Evolutionary conservation across 257 asterid genomes (phyloP), one percentile per base, ranked within the genome.

Genomic region (Solanum tacnaense): DNA sequence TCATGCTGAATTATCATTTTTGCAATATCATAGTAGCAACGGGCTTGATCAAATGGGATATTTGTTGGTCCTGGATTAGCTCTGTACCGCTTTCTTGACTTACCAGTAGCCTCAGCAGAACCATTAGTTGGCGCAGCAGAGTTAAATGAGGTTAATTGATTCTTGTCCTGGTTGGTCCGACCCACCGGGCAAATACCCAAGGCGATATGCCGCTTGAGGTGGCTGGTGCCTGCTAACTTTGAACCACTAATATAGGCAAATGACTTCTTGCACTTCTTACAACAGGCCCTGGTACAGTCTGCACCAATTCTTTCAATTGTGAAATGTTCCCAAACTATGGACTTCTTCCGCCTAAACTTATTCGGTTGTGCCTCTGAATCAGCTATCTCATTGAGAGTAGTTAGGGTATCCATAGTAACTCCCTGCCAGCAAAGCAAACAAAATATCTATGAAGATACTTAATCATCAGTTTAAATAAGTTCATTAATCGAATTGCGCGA

Each of bases 311-410:
- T 72, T 90, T 86, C 95, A 65, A 92, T 76, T 13, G 97, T 95
- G 92, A 97, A 97, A 89, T 95, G 92, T 21, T 97, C 96, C 99
- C 99, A 97, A 68, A 95, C 98, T 81, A 91, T 89, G 87, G 99
- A 97, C 91, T 94, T 97, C 91, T 96, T 96, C 88, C 94, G 92
- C 90, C 97, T 92, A 44, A 93, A 91, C 92, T 93, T 96, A 82
- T 83, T 92, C 27, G 94, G 93, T 86, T 89, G 92, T 34, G 89
- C 52, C 88, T 94, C 96, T 87, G 96, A 90, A 91, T 78, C 75
- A 58, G 92, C 92, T 82, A 88, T 89, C 73, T 91, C 94, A 76
- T 79, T 90, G 87, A 92, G 88, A 85, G 88, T 83, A 62, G 87
- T 86, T 73, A 94, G 75, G 89, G 84, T 72, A 71, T 88, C 96